phyloP scores from a whole-genome alignment of 73 alveolate genomes.

The Tetrahymena borealis region DNA sequence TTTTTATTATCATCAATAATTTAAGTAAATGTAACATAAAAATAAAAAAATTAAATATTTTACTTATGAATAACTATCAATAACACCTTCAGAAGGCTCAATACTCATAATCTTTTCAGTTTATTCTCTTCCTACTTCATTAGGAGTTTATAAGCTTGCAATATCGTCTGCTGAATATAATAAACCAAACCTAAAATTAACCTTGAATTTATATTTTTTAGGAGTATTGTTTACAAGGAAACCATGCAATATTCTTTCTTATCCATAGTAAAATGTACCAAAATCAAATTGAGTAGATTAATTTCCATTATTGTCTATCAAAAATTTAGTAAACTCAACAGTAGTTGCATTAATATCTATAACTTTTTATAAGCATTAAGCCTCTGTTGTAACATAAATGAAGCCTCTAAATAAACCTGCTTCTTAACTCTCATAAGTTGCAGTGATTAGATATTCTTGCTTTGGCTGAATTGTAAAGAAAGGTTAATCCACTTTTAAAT shows the following conservation, averaged over 20 bases:
- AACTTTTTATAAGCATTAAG: slow-evolving; percentile 82
- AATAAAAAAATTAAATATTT: neutral
- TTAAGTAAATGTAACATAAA: neutral
- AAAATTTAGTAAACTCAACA: slow-evolving; percentile 69
- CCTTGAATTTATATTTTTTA: slow-evolving; percentile 68
- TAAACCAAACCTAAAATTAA: slow-evolving; percentile 80
- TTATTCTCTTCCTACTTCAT: slow-evolving; percentile 87
- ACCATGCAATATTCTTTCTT: slow-evolving; percentile 80
- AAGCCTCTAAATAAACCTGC: slow-evolving; percentile 90
- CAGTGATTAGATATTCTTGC: slow-evolving; percentile 68
- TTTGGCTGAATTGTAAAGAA: slow-evolving; percentile 76
- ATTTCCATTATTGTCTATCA: slow-evolving; percentile 75
- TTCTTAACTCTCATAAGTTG: slow-evolving; percentile 85
- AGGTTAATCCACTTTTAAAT: slow-evolving; percentile 78
- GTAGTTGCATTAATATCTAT: slow-evolving; percentile 95
- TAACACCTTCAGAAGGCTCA: slow-evolving; percentile 87
- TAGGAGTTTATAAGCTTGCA: slow-evolving; percentile 77
- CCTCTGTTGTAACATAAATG: slow-evolving; percentile 88
- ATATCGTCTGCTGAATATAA: slow-evolving; percentile 74
- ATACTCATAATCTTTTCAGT: slow-evolving; percentile 91
- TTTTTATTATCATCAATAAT: no score
- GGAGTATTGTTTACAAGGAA: slow-evolving; percentile 96
- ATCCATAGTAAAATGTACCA: slow-evolving; percentile 94
- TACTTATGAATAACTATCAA: slow-evolving; percentile 81
- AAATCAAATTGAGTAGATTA: slow-evolving; percentile 84